Percentiles rank a stretch among this genome's conserved stretches.
Evolutionary conservation across 139 green algal species (phyloP).

Genomic region (Coccomyxa sp.): DNA sequence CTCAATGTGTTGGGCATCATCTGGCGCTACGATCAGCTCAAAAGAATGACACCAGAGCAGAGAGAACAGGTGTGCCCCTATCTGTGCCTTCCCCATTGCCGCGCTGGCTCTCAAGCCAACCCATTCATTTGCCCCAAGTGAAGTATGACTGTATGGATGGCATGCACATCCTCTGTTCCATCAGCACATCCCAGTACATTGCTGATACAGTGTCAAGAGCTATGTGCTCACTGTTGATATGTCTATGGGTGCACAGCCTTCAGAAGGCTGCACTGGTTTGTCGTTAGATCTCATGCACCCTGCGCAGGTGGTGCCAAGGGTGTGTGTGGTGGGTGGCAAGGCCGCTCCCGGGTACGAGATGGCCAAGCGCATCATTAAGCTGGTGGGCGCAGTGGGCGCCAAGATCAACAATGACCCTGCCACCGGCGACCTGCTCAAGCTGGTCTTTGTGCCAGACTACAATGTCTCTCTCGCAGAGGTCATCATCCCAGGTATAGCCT

Average conservation of each 20-base stretch:
- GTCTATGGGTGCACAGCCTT: too few relatives aligned
- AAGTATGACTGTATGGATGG: too few relatives aligned
- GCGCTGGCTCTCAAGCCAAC: too few relatives aligned
- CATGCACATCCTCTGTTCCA: too few relatives aligned
- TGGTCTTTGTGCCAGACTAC: constrained; percentile 98
- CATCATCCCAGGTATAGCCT: constrained; percentile 85
- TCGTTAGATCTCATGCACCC: too few relatives aligned
- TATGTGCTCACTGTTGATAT: too few relatives aligned
- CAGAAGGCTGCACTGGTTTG: too few relatives aligned
- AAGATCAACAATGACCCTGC: constrained; percentile 88
- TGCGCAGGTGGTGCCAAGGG: constrained; percentile 71
- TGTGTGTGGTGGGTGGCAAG: constrained; percentile 96
- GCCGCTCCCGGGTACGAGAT: constrained; percentile 95
- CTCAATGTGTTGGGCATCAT: constrained; percentile 89
- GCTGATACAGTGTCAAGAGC: too few relatives aligned
- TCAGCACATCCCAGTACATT: too few relatives aligned
- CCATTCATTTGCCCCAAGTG: too few relatives aligned
- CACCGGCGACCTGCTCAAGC: constrained; percentile 92
- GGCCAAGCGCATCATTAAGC: constrained; percentile 98
- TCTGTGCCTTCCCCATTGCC: too few relatives aligned
- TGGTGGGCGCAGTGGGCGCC: constrained; percentile 86
- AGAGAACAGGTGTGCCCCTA: constrained; percentile 59
- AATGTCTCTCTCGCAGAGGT: constrained; percentile 94
- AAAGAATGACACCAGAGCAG: constrained; percentile 81
- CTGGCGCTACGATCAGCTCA: constrained; percentile 88